Conservation (phyloP, 306 rosid species). For the Corylus americana region DNA sequence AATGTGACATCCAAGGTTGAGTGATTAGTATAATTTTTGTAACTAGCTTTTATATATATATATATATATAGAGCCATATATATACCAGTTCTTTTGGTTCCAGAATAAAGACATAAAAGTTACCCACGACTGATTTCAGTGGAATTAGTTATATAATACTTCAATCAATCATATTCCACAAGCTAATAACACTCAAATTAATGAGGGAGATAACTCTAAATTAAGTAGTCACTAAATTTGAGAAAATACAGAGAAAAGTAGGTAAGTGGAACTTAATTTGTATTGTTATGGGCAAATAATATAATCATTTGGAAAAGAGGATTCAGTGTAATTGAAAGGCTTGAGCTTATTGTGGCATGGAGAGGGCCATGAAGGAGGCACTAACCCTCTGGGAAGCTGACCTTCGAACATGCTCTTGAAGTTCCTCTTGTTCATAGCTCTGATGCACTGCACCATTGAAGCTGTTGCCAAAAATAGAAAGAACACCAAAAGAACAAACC, state of each 20-base stretch:
- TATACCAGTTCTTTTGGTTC: too few relatives aligned
- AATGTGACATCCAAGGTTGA: too few relatives aligned
- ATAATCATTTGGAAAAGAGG: conserved; percentile 37
- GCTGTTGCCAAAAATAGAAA: conserved; percentile 34
- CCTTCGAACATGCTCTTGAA: conserved; percentile 36
- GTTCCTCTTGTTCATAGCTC: conserved; percentile 22
- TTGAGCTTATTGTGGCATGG: conserved; percentile 56
- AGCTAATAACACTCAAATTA: too few relatives aligned
- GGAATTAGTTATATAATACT: too few relatives aligned
- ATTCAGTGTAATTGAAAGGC: conserved; percentile 34
- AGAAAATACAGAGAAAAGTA: not conserved
- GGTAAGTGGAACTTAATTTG: not conserved
- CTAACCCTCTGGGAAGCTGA: conserved; percentile 58
- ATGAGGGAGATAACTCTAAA: not conserved
- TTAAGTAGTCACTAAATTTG: not conserved
- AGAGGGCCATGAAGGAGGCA: conserved; percentile 82
- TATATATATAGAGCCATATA: too few relatives aligned
- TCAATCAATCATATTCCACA: too few relatives aligned
- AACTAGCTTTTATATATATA: too few relatives aligned
- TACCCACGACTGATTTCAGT: too few relatives aligned
- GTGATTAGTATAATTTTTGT: too few relatives aligned
- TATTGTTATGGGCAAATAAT: conserved; percentile 46
- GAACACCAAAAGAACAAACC: conserved; percentile 18
- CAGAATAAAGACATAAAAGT: too few relatives aligned
- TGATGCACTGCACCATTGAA: conserved; percentile 37